Evolutionary conservation across 805 yeast genomes (phyloP).

Genomic region (Metschnikowia cerradonensis): DNA sequence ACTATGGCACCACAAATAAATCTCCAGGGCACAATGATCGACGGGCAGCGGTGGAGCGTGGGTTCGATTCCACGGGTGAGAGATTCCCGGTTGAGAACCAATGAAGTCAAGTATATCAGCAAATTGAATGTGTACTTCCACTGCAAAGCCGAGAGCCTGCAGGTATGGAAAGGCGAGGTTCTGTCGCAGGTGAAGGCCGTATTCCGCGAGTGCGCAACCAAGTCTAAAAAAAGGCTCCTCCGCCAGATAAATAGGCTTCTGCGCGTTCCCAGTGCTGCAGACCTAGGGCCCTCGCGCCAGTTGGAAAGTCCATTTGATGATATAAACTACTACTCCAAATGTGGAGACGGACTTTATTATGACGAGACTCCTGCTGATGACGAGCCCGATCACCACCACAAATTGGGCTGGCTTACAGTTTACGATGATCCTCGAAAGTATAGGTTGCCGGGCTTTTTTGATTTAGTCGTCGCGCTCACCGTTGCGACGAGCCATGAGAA

Average conservation of each 20-base stretch:
- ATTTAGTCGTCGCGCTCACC: conserved; percentile 48
- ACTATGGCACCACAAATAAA: conserved; percentile 8
- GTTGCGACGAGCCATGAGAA: conserved; percentile 47
- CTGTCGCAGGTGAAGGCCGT: conserved; percentile 33
- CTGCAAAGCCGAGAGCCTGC: conserved; percentile 22
- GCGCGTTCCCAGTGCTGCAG: conserved; percentile 5
- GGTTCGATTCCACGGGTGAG: conserved; percentile 47
- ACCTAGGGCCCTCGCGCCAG: neutral
- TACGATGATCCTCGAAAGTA: conserved; percentile 42
- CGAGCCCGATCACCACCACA: conserved; percentile 50
- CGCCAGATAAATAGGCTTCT: conserved; percentile 29
- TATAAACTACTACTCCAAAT: conserved; percentile 31
- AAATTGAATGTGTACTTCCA: conserved; percentile 37
- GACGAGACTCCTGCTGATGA: conserved; percentile 50
- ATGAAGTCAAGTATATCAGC: conserved; percentile 27
- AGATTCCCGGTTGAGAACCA: conserved; percentile 7
- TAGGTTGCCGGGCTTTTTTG: conserved; percentile 46
- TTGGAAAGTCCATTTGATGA: conserved; percentile 12
- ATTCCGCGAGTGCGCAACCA: conserved; percentile 40
- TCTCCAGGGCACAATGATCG: conserved; percentile 6
- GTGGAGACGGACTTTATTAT: conserved; percentile 55
- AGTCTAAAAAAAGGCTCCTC: conserved; percentile 34
- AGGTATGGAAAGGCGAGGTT: conserved; percentile 7
- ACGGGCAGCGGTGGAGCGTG: conserved; percentile 18
- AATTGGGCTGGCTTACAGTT: conserved; percentile 63